Conservation (phyloP, 1,284 basidiomycete species). For the Cutaneotrichosporon dermatis region DNA sequence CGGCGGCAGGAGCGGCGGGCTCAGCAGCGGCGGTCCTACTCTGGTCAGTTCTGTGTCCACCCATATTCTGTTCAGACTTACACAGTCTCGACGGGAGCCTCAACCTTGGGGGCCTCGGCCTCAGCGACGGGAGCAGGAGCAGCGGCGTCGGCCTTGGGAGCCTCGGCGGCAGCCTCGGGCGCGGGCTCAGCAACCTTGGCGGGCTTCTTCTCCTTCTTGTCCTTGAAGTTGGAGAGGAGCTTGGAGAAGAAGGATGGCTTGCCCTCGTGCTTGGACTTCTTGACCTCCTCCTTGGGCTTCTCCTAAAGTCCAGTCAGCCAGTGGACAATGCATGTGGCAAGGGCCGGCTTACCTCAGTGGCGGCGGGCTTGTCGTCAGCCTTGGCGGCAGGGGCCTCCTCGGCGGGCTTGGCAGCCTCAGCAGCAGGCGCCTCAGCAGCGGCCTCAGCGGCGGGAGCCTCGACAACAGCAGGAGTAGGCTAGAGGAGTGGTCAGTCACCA, state of each 20-base stretch:
- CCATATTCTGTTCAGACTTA: conserved; percentile 14
- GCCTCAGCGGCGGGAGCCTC: neutral
- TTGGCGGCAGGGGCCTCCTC: conserved; percentile 2
- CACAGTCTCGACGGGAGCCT: conserved; percentile 15
- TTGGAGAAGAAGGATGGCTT: conserved; percentile 22
- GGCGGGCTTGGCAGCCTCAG: conserved; percentile 25
- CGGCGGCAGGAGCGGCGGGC: neutral
- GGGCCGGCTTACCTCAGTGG: conserved; percentile 10
- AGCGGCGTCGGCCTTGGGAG: conserved; percentile 13
- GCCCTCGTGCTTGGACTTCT: conserved; percentile 17
- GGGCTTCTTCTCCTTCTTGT: conserved; percentile 10
- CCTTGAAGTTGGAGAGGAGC: conserved; percentile 13
- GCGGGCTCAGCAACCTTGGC: conserved; percentile 14
- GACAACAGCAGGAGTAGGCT: neutral
- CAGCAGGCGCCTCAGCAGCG: conserved; percentile 13
- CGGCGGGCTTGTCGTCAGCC: conserved; percentile 5
- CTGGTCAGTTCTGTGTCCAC: too few species aligned
- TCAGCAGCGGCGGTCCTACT: too few species aligned
- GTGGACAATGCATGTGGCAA: too few species aligned
- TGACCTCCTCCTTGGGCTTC: conserved; percentile 19
- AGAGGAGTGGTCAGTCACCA: neutral
- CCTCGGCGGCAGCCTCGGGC: conserved; percentile 9
- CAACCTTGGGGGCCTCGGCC: conserved; percentile 33
- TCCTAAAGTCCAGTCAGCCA: neutral
- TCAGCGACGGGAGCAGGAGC: conserved; percentile 26